Evolutionary conservation across 2,329 filamentous ascomycete genomes (phyloP).

Genomic region (Polytolypa hystricis): DNA sequence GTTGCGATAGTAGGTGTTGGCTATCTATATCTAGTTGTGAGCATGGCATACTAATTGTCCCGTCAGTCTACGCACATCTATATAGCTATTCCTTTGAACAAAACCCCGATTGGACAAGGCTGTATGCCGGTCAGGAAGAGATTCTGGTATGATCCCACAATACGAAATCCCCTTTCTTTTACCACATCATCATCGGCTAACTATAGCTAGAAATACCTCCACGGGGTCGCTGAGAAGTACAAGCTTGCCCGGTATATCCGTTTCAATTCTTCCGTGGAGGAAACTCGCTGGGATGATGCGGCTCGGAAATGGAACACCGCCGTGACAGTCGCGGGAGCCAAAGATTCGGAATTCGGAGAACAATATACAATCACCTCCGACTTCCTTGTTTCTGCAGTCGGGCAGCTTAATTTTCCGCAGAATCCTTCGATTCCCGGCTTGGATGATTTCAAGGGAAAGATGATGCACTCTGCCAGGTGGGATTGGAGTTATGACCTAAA

Average conservation of each 20-base stretch:
- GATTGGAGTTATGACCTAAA: constrained; percentile 47
- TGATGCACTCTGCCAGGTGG: constrained; percentile 49
- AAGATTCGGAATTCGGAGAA: constrained; percentile 44
- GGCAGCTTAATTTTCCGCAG: constrained; percentile 46
- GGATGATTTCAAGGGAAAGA: constrained; percentile 40
- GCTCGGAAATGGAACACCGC: constrained; percentile 41
- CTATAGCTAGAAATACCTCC: constrained; percentile 43
- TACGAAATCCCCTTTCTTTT: background rate
- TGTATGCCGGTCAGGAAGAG: constrained; percentile 51
- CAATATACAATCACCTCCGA: constrained; percentile 44
- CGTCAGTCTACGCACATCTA: constrained; percentile 41
- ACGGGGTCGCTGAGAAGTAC: constrained; percentile 42
- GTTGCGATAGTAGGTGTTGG: constrained; percentile 36
- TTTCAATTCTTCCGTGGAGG: constrained; percentile 45
- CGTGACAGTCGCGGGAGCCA: constrained; percentile 39
- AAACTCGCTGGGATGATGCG: constrained; percentile 44
- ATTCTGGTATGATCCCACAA: constrained; percentile 33
- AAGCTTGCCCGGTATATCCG: constrained; percentile 46
- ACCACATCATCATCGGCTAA: too few species aligned
- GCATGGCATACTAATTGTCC: constrained; percentile 15
- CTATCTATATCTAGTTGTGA: background rate
- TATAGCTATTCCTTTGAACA: constrained; percentile 53
- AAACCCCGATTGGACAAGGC: constrained; percentile 46
- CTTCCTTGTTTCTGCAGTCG: constrained; percentile 48
- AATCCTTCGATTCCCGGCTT: constrained; percentile 40